A percentile compares a stretch with the other conserved stretches of the same genome.
These are phyloP conservation scores for Coemansia sp. DNA, from an alignment of 192 early-diverging fungal genomes.

Conservation along the genomic window DNA sequence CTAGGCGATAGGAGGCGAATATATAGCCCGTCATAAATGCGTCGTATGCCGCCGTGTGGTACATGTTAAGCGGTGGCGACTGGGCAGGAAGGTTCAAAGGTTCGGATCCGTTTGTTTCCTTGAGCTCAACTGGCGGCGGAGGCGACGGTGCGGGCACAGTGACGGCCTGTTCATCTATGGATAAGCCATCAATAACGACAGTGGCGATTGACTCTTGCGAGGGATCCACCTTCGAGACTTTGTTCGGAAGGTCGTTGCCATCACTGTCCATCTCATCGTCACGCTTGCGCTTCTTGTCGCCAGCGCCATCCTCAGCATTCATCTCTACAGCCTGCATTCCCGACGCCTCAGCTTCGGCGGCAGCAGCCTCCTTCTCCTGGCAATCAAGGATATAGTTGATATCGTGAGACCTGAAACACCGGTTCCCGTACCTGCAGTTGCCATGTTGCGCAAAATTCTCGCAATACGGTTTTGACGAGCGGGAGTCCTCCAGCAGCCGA, in stretches of 20 bases:
- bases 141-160: background rate
- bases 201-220: background rate
- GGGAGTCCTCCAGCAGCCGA: background rate
- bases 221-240: background rate
- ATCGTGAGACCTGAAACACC: constrained; percentile 79
- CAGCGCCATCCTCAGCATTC: background rate
- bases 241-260: background rate
- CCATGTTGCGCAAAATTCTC: constrained; percentile 85
- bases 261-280: background rate
- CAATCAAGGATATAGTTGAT: constrained; percentile 86
- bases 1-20: constrained; percentile 62
- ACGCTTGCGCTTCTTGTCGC: constrained; percentile 18
- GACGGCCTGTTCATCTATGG: background rate
- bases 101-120: constrained; percentile 9
- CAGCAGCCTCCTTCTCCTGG: constrained; percentile 27
- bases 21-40: constrained; percentile 96
- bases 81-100: background rate
- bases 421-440: constrained; percentile 67
- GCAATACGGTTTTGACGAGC: constrained; percentile 60
- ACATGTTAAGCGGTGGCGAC: constrained; percentile 49
- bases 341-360: background rate
- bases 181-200: background rate
- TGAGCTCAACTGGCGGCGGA: background rate
- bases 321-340: background rate
- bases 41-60: constrained; percentile 92